Evolutionary conservation across 768 basidiomycete genomes (phyloP).

Genomic region (Candolleomyces aberdarensis): DNA sequence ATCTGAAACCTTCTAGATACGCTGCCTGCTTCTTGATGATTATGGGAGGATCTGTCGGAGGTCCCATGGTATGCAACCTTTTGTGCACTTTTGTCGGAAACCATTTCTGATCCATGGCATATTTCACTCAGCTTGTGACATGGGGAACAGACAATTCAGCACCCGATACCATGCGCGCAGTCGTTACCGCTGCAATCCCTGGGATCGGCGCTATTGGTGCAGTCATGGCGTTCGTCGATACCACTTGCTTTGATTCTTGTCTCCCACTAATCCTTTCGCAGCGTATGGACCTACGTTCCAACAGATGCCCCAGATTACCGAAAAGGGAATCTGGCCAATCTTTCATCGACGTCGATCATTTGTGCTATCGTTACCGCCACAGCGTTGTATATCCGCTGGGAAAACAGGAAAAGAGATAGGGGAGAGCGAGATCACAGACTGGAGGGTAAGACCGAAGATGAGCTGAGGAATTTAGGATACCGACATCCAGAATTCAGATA

Average conservation of each 20-base stretch:
- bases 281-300: slow-evolving; percentile 48
- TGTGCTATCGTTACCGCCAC: slow-evolving; percentile 28
- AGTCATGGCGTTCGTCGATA: slow-evolving; percentile 30
- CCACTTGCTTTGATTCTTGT: neutral
- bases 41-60: slow-evolving; percentile 28
- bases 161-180: slow-evolving; percentile 39
- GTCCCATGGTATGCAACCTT: slow-evolving; percentile 18
- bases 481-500: slow-evolving; percentile 45
- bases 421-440: slow-evolving; percentile 41
- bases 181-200: slow-evolving; percentile 35
- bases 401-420: slow-evolving; percentile 40
- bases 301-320: slow-evolving; percentile 44
- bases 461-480: slow-evolving; percentile 40
- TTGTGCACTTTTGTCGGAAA: neutral
- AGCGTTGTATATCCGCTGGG: slow-evolving; percentile 35
- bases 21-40: slow-evolving; percentile 38
- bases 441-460: slow-evolving; percentile 32
- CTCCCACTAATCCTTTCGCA: slow-evolving; percentile 9
- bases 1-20: slow-evolving; percentile 20
- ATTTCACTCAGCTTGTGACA: slow-evolving; percentile 23
- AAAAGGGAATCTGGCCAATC: slow-evolving; percentile 45
- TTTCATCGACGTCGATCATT: slow-evolving; percentile 32
- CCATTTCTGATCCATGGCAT: neutral
- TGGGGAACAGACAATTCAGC: slow-evolving; percentile 43
- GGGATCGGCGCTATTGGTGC: slow-evolving; percentile 38